Evolutionary conservation across 495 filamentous ascomycete species (phyloP).

Genomic region (Neurospora sp.): DNA sequence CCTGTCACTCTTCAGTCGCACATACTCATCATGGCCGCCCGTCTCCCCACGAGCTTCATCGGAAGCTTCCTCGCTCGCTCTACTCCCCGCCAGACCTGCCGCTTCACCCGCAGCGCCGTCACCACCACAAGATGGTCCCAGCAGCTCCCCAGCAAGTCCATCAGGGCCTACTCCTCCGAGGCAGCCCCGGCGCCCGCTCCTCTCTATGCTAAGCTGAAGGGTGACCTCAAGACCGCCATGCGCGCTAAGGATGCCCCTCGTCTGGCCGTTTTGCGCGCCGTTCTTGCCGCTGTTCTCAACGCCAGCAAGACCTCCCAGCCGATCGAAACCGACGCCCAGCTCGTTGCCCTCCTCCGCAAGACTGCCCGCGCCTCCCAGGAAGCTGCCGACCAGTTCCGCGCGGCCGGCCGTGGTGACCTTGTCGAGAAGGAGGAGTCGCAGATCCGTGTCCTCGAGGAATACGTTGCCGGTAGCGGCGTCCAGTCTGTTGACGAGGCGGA

Average conservation of each 20-base stretch:
- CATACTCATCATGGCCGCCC: constrained; percentile 10
- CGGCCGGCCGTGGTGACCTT: constrained; percentile 43
- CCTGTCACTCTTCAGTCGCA: background rate
- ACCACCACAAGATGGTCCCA: background rate
- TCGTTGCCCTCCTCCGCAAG: constrained; percentile 44
- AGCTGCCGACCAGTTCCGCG: constrained; percentile 36
- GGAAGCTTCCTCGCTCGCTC: constrained; percentile 14
- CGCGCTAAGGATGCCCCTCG: constrained; percentile 44
- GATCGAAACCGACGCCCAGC: constrained; percentile 44
- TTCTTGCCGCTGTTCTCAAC: constrained; percentile 45
- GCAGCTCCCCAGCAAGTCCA: background rate
- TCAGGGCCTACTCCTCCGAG: constrained; percentile 30
- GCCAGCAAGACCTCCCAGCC: constrained; percentile 47
- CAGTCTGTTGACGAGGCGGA: constrained; percentile 30
- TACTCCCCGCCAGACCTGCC: constrained; percentile 5
- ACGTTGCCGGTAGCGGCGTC: constrained; percentile 34
- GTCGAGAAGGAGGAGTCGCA: constrained; percentile 44
- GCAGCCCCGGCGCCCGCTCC: constrained; percentile 27
- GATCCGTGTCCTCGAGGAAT: constrained; percentile 37
- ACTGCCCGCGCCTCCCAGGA: constrained; percentile 27
- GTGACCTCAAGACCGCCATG: constrained; percentile 52
- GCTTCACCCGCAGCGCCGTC: background rate
- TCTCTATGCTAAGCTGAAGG: constrained; percentile 36
- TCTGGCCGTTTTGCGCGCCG: constrained; percentile 43
- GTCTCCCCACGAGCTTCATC: constrained; percentile 6